These are phyloP conservation scores for Trichosanthes truncata DNA, from an alignment of 306 rosid species.

Conservation along the genomic window DNA sequence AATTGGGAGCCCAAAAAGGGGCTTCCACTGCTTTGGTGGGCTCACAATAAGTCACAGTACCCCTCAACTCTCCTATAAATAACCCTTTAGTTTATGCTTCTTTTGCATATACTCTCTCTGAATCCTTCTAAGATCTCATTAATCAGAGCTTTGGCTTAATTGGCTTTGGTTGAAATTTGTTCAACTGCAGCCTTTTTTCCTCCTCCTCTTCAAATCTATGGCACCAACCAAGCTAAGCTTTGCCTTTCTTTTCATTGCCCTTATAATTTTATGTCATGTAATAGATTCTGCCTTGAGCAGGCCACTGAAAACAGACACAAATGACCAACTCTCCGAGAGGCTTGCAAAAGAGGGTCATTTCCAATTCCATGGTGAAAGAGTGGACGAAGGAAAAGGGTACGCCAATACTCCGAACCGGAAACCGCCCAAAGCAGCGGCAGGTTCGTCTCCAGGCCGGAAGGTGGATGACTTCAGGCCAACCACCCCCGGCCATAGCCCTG, in stretches of 20 bases:
- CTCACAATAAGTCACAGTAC: not conserved
- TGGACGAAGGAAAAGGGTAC: not conserved
- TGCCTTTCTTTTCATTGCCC: not conserved
- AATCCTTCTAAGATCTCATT: not conserved
- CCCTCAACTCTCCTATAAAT: constrained; percentile 2
- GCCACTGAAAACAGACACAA: not conserved
- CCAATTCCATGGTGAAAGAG: not conserved
- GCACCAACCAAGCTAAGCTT: not conserved
- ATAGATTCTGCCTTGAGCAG: not conserved
- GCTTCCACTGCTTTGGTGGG: not conserved
- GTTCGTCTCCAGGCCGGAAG: not conserved
- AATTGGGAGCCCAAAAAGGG: not conserved
- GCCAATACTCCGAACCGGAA: not conserved
- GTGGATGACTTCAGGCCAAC: constrained; percentile 26
- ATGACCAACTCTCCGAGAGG: not conserved
- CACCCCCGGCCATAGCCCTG: constrained; percentile 52
- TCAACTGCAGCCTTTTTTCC: not conserved
- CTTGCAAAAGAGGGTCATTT: not conserved
- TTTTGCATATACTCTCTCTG: constrained; percentile 4
- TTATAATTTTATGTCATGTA: not conserved
- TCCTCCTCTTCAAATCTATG: not conserved
- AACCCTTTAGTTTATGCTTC: not conserved
- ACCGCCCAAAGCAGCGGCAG: not conserved
- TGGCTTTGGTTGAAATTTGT: not conserved
- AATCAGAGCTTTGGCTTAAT: not conserved